Evolutionary conservation across 2,329 filamentous ascomycete genomes (phyloP).

Genomic region (Dendryphion nanum): DNA sequence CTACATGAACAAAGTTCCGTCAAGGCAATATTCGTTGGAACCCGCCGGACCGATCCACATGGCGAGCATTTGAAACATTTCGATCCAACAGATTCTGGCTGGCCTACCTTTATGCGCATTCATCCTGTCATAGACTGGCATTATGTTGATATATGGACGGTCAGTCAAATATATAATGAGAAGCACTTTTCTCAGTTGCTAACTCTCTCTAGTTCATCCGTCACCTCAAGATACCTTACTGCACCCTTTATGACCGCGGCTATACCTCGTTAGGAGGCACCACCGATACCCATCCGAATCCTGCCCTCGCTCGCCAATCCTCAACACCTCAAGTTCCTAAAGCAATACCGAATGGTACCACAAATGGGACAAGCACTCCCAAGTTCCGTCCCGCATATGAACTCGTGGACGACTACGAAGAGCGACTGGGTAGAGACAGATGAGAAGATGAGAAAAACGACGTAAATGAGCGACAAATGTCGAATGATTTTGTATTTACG

Average conservation of each 20-base stretch:
- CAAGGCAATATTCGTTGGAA: constrained; percentile 82
- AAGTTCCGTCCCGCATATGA: constrained; percentile 42
- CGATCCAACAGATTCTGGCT: constrained; percentile 81
- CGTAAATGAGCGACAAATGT: background rate
- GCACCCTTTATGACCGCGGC: constrained; percentile 79
- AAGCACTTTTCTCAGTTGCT: background rate
- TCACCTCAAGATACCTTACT: constrained; percentile 78
- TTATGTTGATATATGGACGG: constrained; percentile 90
- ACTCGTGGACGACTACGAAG: constrained; percentile 41
- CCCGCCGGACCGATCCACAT: constrained; percentile 88
- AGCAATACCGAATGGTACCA: constrained; percentile 9
- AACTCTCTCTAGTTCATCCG: constrained; percentile 65
- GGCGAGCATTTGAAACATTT: constrained; percentile 77
- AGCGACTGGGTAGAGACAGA: constrained; percentile 39
- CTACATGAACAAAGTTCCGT: constrained; percentile 63
- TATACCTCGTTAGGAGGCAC: constrained; percentile 92
- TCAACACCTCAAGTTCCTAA: constrained; percentile 14
- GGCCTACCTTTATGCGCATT: constrained; percentile 89
- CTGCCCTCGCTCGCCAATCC: constrained; percentile 48
- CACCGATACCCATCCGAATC: constrained; percentile 87
- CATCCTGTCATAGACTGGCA: constrained; percentile 98
- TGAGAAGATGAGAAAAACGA: constrained; percentile 12
- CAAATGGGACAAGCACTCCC: constrained; percentile 10
- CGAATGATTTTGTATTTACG: background rate
- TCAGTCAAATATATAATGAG: constrained; percentile 47